Evolutionary conservation across 2,329 filamentous ascomycete species (phyloP), one percentile per base, ranked within the genome.

Genomic region (Colletotrichum viniferum): DNA sequence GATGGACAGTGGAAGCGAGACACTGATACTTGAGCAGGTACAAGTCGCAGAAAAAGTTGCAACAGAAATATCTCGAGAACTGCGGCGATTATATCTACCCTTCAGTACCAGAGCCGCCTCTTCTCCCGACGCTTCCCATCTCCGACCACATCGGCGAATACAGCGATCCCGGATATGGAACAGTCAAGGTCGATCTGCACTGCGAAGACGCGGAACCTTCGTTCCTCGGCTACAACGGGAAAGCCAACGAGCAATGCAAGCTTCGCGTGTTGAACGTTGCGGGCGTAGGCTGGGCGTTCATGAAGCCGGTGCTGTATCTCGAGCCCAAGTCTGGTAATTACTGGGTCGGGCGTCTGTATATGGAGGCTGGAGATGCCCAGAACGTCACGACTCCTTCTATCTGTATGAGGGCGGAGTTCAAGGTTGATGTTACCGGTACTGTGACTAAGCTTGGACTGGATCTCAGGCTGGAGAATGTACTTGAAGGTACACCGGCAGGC

Each of bases 81-180:
- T 81, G 79, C n/a, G 76, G 75, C 14, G 63, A 73, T 2, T 43
- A 62, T 14, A 28, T 79, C 2, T 80, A 77, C 34, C 78, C 79
- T 3, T 76, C 66, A 2, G n/a, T 71, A 3, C 66, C 68, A 3
- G 63, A 56, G 21, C 69, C 75, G 32, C 81, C 83, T 7, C 80
- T 85, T 4, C 77, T 81, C 6, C 81, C 84, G 5, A 80, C 82
- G 4, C 79, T 84, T n/a, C 84, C 85, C 78, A 83, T 86, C 80
- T 82, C 84, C 71, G 83, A 84, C 65, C 86, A 86, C 66, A 81
- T 84, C 12, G 85, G 85, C 68, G 82, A 84, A 67, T 86, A 86
- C 78, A 82, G 82, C 73, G 82, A 86, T 79, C 64, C 70, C 1
- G 78, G 79, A 16, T 81, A 80, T 24, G 79, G 79, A 1, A 74